phyloP scores from a whole-genome alignment of 2,329 filamentous ascomycete genomes.

The Trichoderma oligosporum region DNA sequence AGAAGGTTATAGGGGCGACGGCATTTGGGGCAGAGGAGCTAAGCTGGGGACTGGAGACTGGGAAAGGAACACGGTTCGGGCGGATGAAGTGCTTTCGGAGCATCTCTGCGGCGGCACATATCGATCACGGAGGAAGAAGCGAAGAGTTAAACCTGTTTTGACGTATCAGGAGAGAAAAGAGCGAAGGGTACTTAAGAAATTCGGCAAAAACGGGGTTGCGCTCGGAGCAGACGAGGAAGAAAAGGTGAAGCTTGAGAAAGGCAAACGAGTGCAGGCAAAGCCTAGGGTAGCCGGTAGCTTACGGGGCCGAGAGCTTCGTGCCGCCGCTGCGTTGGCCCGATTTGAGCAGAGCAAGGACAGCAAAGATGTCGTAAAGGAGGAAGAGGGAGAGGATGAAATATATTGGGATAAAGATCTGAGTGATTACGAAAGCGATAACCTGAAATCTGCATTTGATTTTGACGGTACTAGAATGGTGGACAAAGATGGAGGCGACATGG shows the following conservation, averaged over 20 bases:
- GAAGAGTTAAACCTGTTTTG: constrained; percentile 49
- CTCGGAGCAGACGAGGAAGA: constrained; percentile 66
- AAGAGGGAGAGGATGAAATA: constrained; percentile 35
- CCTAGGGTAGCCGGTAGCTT: constrained; percentile 72
- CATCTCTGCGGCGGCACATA: constrained; percentile 82
- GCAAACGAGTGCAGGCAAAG: constrained; percentile 58
- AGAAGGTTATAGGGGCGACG: constrained; percentile 71
- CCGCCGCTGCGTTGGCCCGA: constrained; percentile 70
- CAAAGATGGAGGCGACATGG: constrained; percentile 60
- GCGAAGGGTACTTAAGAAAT: constrained; percentile 68
- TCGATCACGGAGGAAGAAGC: constrained; percentile 55
- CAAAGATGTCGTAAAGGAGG: constrained; percentile 34
- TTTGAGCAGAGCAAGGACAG: constrained; percentile 60
- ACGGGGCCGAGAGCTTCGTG: constrained; percentile 69
- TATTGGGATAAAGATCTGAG: constrained; percentile 38
- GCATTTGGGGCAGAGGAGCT: constrained; percentile 74
- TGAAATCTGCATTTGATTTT: constrained; percentile 51
- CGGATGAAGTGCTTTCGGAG: constrained; percentile 59
- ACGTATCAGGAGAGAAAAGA: constrained; percentile 72
- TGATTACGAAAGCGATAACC: constrained; percentile 46
- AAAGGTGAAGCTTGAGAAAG: constrained; percentile 64
- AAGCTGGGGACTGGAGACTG: constrained; percentile 59
- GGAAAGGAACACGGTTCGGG: constrained; percentile 48
- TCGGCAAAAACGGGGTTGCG: constrained; percentile 64
- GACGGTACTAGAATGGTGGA: constrained; percentile 64